Conservation (phyloP, 345 rosid species). For the Lepidium africanum region DNA sequence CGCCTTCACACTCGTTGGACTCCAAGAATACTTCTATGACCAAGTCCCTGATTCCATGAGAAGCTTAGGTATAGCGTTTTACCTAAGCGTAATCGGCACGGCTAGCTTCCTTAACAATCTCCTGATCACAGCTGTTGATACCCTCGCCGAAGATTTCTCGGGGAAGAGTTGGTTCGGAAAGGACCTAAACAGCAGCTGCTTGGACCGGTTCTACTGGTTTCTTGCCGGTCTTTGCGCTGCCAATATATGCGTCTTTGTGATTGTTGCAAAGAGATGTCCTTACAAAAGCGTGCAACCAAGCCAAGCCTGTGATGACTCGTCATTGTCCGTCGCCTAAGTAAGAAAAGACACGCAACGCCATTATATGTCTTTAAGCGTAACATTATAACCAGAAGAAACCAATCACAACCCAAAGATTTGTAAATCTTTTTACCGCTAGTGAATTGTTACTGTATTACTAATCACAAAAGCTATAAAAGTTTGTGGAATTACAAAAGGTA, state of each 20-base stretch:
- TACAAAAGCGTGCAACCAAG: slow-evolving; percentile 62
- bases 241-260: slow-evolving; percentile 43
- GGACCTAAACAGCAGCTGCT: slow-evolving; percentile 65
- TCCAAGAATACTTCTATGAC: slow-evolving; percentile 89
- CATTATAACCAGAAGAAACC: background rate
- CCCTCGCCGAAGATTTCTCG: slow-evolving; percentile 27
- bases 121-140: slow-evolving; percentile 52
- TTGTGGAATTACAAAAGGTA: no score
- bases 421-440: no score
- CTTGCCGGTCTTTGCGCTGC: slow-evolving; percentile 38
- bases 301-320: slow-evolving; percentile 47
- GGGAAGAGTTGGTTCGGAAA: slow-evolving; percentile 71
- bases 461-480: no score
- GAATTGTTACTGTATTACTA: no score
- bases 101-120: slow-evolving; percentile 71
- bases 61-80: slow-evolving; percentile 86
- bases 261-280: slow-evolving; percentile 52
- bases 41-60: slow-evolving; percentile 97
- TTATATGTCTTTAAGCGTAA: background rate
- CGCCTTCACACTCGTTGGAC: slow-evolving; percentile 71
- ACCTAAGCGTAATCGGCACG: slow-evolving; percentile 73
- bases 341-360: background rate
- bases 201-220: slow-evolving; percentile 77
- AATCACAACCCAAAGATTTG: no score
- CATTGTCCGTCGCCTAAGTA: background rate